Conservation (phyloP, 768 basidiomycete genomes). For the Trametes cingulata region DNA sequence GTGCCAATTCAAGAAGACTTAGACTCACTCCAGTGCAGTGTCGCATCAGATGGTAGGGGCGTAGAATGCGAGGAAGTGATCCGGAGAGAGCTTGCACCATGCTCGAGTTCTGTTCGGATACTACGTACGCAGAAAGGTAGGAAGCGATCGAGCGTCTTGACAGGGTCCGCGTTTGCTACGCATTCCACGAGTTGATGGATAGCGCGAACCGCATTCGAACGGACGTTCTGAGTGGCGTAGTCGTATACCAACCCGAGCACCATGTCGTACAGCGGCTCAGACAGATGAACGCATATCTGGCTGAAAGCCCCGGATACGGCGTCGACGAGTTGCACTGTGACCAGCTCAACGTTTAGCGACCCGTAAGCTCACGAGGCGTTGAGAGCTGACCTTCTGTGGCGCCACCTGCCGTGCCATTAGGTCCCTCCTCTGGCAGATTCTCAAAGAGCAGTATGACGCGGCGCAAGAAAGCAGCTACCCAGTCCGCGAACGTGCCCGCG, state of each 20-base stretch:
- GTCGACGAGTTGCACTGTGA: conserved; percentile 70
- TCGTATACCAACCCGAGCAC: conserved; percentile 83
- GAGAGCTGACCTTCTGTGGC: conserved; percentile 56
- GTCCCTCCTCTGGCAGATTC: conserved; percentile 83
- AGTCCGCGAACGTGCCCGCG: conserved; percentile 75
- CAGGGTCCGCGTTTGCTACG: conserved; percentile 77
- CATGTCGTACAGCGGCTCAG: conserved; percentile 73
- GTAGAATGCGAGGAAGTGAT: conserved; percentile 66
- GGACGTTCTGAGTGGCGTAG: conserved; percentile 78
- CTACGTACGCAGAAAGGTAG: conserved; percentile 69
- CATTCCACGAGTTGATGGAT: conserved; percentile 87
- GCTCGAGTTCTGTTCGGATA: conserved; percentile 77
- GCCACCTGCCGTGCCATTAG: conserved; percentile 60
- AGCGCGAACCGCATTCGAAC: conserved; percentile 83
- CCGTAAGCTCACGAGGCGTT: background rate
- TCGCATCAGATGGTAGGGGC: conserved; percentile 77
- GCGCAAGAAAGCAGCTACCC: conserved; percentile 80
- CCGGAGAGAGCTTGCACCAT: conserved; percentile 75
- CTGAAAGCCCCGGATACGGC: conserved; percentile 75
- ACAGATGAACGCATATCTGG: conserved; percentile 75
- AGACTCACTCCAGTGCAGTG: conserved; percentile 80
- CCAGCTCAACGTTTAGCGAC: background rate
- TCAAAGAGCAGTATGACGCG: conserved; percentile 79
- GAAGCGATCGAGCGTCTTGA: conserved; percentile 77
- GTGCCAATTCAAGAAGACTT: background rate